phyloP scores from a whole-genome alignment of 2,329 filamentous ascomycete species.

The Exserohilum rostratum region DNA sequence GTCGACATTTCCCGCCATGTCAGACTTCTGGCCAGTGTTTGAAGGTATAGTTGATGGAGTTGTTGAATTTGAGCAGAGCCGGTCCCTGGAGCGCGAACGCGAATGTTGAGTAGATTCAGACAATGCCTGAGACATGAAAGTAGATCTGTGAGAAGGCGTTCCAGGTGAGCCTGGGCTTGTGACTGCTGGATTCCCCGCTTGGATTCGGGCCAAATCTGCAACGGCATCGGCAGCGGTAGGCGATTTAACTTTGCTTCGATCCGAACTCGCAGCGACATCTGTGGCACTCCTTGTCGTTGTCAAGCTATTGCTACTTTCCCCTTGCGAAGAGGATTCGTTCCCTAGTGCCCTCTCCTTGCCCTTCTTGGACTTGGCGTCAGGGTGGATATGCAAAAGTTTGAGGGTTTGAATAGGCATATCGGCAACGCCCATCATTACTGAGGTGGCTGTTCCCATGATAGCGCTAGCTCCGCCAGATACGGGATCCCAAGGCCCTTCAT shows the following conservation, averaged over 20 bases:
- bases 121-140: conserved; percentile 44
- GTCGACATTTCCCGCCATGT: conserved; percentile 49
- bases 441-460: conserved; percentile 80
- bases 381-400: conserved; percentile 55
- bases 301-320: conserved; percentile 23
- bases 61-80: conserved; percentile 8
- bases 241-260: conserved; percentile 26
- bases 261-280: conserved; percentile 19
- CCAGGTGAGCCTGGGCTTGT: conserved; percentile 22
- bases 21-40: conserved; percentile 21
- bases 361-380: conserved; percentile 40
- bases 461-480: conserved; percentile 67
- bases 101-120: conserved; percentile 37
- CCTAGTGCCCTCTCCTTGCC: conserved; percentile 30
- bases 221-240: conserved; percentile 21
- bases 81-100: conserved; percentile 35
- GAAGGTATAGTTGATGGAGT: conserved; percentile 11
- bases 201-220: conserved; percentile 9
- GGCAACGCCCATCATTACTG: conserved; percentile 80
- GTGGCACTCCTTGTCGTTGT: conserved; percentile 20
- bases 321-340: conserved; percentile 17
- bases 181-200: conserved; percentile 16
- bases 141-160: conserved; percentile 31
- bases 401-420: conserved; percentile 68
- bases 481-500: conserved; percentile 50